Conservation (phyloP, 108 stramenopile genomes). For the Fragilaria radians region DNA sequence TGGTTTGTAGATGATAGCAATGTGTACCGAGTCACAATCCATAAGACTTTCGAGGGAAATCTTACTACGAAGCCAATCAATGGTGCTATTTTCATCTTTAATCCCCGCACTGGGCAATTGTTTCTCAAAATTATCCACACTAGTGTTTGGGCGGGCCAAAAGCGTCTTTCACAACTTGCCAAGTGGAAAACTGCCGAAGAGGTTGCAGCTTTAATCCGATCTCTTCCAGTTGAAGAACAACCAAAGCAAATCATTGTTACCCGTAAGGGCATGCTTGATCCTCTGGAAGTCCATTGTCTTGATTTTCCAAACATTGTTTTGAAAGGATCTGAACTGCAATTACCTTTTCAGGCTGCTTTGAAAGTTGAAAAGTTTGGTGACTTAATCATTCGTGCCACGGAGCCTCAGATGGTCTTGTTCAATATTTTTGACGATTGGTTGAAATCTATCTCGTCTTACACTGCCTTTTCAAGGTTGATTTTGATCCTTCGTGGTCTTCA, state of each 20-base stretch:
- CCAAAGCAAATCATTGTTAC: slow-evolving; percentile 99
- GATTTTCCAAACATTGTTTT: slow-evolving; percentile 99
- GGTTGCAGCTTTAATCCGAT: slow-evolving; percentile 96
- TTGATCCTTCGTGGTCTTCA: slow-evolving; percentile 96
- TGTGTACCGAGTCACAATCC: slow-evolving; percentile 98
- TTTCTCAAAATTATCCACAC: slow-evolving; percentile 99
- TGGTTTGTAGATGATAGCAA: slow-evolving; percentile 99
- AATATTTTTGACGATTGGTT: slow-evolving; percentile 99
- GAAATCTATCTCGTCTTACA: slow-evolving; percentile 96
- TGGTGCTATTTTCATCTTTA: slow-evolving; percentile 99
- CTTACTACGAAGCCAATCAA: slow-evolving; percentile 99
- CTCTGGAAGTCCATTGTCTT: slow-evolving; percentile 96
- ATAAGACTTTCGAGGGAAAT: slow-evolving; percentile 99
- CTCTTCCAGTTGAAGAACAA: slow-evolving; percentile 97
- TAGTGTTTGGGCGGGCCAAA: slow-evolving; percentile 99
- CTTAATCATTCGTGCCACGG: slow-evolving; percentile 94
- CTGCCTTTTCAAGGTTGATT: slow-evolving; percentile 97
- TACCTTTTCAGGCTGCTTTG: slow-evolving; percentile 98
- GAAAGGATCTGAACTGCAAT: slow-evolving; percentile 97
- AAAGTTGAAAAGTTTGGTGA: slow-evolving; percentile 99
- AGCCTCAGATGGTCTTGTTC: slow-evolving; percentile 99
- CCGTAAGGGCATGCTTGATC: slow-evolving; percentile 97
- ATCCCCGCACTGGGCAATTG: slow-evolving; percentile 96
- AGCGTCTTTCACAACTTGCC: slow-evolving; percentile 97
- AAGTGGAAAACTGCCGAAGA: slow-evolving; percentile 99